These are phyloP conservation scores for Crithidia thermophila DNA, from an alignment of 208 protist species.

Conservation along the genomic window DNA sequence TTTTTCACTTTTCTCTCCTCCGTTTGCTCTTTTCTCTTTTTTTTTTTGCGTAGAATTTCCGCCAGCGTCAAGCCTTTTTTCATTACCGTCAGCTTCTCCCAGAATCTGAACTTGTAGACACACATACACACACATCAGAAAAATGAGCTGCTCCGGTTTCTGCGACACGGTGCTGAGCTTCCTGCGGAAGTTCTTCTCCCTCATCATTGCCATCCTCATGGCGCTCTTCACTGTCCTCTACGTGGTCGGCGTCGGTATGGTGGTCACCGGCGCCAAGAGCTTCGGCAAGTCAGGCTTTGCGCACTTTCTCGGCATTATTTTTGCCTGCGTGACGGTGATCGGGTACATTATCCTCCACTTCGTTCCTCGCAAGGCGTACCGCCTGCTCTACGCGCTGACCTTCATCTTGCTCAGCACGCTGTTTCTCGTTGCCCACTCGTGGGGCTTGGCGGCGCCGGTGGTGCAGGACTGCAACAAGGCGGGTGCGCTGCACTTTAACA, in stretches of 20 bases:
- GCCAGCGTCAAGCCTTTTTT: no score
- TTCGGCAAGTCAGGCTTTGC: conserved; percentile 65
- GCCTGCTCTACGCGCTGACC: conserved; percentile 79
- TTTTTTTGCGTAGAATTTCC: no score
- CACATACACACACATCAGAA: conserved; percentile 13
- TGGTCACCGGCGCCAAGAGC: conserved; percentile 56
- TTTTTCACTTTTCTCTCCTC: not conserved
- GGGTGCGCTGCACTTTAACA: conserved; percentile 18
- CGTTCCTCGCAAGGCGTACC: conserved; percentile 77
- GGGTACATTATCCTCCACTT: conserved; percentile 80
- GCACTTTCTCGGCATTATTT: conserved; percentile 76
- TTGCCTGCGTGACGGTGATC: conserved; percentile 52
- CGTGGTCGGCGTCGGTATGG: conserved; percentile 51
- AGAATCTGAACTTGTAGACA: not conserved
- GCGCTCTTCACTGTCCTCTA: conserved; percentile 66
- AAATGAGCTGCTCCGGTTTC: conserved; percentile 32
- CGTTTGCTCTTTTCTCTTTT: conserved; percentile 16
- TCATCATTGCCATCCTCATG: conserved; percentile 73
- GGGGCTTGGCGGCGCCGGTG: conserved; percentile 59
- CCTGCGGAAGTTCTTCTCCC: conserved; percentile 80
- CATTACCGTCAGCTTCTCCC: no score
- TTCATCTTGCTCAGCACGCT: conserved; percentile 57
- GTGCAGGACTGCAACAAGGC: conserved; percentile 62
- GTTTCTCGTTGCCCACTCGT: conserved; percentile 67
- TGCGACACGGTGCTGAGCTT: conserved; percentile 49